phyloP scores from a whole-genome alignment of 2,329 filamentous ascomycete genomes.

The Monilinia laxa region DNA sequence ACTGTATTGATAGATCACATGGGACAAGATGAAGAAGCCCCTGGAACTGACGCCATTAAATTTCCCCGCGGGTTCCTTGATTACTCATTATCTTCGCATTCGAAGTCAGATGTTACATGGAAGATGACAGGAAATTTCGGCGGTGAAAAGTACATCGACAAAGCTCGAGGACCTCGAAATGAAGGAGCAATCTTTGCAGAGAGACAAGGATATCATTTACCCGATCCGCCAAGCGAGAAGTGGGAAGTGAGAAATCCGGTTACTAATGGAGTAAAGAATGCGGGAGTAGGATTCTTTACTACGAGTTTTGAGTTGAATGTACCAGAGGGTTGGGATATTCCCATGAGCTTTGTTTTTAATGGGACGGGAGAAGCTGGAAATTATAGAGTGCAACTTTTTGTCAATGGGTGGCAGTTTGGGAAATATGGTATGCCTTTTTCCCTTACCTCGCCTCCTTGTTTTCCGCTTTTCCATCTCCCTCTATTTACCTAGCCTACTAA shows the following conservation, averaged over 20 bases:
- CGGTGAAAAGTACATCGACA: slow-evolving; percentile 61
- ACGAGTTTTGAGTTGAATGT: slow-evolving; percentile 56
- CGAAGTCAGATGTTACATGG: slow-evolving; percentile 55
- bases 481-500: background rate
- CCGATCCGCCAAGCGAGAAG: slow-evolving; percentile 46
- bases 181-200: slow-evolving; percentile 65
- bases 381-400: slow-evolving; percentile 65
- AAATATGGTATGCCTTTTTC: slow-evolving; percentile 48
- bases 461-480: background rate
- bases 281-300: slow-evolving; percentile 60
- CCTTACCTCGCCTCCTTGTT: background rate
- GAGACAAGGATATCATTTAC: slow-evolving; percentile 61
- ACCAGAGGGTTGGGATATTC: slow-evolving; percentile 58
- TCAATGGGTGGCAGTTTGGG: slow-evolving; percentile 75
- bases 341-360: slow-evolving; percentile 58
- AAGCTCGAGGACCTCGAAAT: slow-evolving; percentile 61
- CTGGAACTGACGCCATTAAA: slow-evolving; percentile 61
- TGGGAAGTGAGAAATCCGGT: slow-evolving; percentile 48
- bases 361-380: slow-evolving; percentile 42
- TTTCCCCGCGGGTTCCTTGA: slow-evolving; percentile 59
- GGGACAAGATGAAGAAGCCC: slow-evolving; percentile 64
- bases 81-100: slow-evolving; percentile 53
- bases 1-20: slow-evolving; percentile 71
- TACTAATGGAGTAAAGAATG: slow-evolving; percentile 43
- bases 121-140: slow-evolving; percentile 68